A percentile compares a stretch with the other conserved stretches of the same genome.
These are phyloP conservation scores for Neoascochyta sp. DNA, from an alignment of 2,329 filamentous ascomycete species.

Conservation along the genomic window DNA sequence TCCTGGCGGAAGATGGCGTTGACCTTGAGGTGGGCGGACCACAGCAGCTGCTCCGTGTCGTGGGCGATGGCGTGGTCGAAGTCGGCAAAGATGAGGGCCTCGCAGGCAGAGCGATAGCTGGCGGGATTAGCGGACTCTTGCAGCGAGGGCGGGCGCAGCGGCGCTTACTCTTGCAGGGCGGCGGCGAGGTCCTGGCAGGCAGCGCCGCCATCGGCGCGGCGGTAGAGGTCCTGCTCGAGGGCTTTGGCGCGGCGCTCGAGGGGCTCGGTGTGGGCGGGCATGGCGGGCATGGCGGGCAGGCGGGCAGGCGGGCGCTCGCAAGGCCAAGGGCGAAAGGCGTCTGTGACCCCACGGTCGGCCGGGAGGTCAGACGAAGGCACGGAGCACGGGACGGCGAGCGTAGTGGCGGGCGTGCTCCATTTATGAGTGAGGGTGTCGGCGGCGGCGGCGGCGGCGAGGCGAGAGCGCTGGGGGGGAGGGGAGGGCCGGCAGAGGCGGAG, in stretches of 20 bases:
- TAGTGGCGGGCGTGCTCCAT: slow-evolving; percentile 54
- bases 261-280: slow-evolving; percentile 49
- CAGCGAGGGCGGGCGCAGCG: no score
- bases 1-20: slow-evolving; percentile 74
- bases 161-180: slow-evolving; percentile 37
- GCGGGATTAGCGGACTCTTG: slow-evolving; percentile 29
- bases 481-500: neutral
- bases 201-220: slow-evolving; percentile 49
- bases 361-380: slow-evolving; percentile 57
- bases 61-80: slow-evolving; percentile 61
- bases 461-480: slow-evolving; percentile 25
- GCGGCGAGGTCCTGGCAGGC: slow-evolving; percentile 50
- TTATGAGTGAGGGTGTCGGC: slow-evolving; percentile 42
- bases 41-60: slow-evolving; percentile 68
- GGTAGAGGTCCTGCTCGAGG: slow-evolving; percentile 49
- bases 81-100: slow-evolving; percentile 69
- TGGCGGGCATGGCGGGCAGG: slow-evolving; percentile 35
- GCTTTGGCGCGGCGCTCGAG: slow-evolving; percentile 49
- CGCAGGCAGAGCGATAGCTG: slow-evolving; percentile 68
- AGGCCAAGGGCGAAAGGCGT: slow-evolving; percentile 28
- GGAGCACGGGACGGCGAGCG: slow-evolving; percentile 45
- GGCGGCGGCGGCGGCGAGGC: slow-evolving; percentile 16
- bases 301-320: no score
- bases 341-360: slow-evolving; percentile 51
- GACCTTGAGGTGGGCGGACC: slow-evolving; percentile 73